These are phyloP conservation scores for Melocanna baccifera DNA, from an alignment of 176 grass and related monocot species.

Conservation along the genomic window DNA sequence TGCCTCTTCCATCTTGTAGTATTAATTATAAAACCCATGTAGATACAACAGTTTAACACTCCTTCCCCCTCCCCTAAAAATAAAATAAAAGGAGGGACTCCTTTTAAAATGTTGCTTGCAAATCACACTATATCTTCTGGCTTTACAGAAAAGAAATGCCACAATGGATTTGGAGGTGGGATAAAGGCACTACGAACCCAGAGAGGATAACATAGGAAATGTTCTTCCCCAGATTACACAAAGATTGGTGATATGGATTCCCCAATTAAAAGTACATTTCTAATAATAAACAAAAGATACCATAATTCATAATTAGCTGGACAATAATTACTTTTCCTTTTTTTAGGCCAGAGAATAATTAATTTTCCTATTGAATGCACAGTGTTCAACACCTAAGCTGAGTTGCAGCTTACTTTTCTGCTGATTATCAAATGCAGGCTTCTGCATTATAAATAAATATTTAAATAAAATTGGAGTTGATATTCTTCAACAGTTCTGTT, in stretches of 20 bases:
- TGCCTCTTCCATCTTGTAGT: neutral
- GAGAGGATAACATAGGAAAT: neutral
- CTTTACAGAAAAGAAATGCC: conserved; percentile 29
- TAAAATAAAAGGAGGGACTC: neutral
- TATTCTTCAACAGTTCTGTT: neutral
- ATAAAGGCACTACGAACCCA: conserved; percentile 2
- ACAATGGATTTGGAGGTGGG: conserved; percentile 18
- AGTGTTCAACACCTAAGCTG: neutral
- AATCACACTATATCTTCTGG: conserved; percentile 23
- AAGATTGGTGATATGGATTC: conserved; percentile 6
- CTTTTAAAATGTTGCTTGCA: conserved; percentile 27
- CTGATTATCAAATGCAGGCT: neutral
- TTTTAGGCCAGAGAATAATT: neutral
- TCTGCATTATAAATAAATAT: neutral
- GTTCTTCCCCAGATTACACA: neutral
- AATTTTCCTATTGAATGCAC: neutral
- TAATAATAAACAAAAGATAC: neutral
- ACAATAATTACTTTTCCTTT: neutral
- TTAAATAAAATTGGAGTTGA: neutral
- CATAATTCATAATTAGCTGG: neutral
- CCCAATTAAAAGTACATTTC: neutral
- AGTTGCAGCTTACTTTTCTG: neutral
- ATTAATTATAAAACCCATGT: neutral
- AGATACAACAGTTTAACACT: neutral
- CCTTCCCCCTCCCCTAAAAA: neutral